A percentile compares a stretch with the other conserved stretches of the same genome.
Evolutionary conservation across 2,329 filamentous ascomycete genomes (phyloP).

Genomic region (Incumbomyces delicatus): DNA sequence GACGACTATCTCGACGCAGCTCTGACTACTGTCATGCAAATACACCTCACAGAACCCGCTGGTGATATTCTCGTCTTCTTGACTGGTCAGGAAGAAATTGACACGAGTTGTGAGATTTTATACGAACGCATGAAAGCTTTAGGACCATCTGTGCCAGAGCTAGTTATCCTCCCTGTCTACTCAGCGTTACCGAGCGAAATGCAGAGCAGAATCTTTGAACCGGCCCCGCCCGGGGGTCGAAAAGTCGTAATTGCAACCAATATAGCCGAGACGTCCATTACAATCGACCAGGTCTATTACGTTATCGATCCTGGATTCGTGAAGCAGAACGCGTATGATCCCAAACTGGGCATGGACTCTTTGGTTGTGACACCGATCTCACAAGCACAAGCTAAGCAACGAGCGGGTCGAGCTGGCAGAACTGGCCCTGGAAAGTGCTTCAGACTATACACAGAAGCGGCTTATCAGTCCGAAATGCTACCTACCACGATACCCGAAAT

Average conservation of each 20-base stretch:
- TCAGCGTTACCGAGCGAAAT: conserved; percentile 87
- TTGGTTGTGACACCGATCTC: conserved; percentile 93
- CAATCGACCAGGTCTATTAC: conserved; percentile 95
- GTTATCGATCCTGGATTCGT: conserved; percentile 96
- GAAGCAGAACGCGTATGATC: conserved; percentile 94
- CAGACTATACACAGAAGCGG: conserved; percentile 86
- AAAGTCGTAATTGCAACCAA: conserved; percentile 98
- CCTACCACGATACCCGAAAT: conserved; percentile 95
- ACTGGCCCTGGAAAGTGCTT: conserved; percentile 96
- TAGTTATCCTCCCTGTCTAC: conserved; percentile 93
- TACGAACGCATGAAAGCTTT: conserved; percentile 94
- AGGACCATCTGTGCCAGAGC: conserved; percentile 78
- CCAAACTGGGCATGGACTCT: conserved; percentile 95
- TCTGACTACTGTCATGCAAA: conserved; percentile 95
- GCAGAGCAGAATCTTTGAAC: conserved; percentile 90
- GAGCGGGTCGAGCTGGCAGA: conserved; percentile 82
- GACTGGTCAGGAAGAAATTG: conserved; percentile 96
- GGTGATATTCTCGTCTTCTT: conserved; percentile 96
- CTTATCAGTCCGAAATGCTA: conserved; percentile 93
- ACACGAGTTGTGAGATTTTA: conserved; percentile 84
- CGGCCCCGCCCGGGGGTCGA: conserved; percentile 70
- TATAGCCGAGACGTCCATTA: conserved; percentile 95
- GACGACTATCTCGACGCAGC: conserved; percentile 91
- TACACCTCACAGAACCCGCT: conserved; percentile 81
- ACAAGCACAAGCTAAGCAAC: conserved; percentile 90